Evolutionary conservation across 2,329 filamentous ascomycete genomes (phyloP), one percentile per base, ranked within the genome.

Genomic region (Neurospora sp.): DNA sequence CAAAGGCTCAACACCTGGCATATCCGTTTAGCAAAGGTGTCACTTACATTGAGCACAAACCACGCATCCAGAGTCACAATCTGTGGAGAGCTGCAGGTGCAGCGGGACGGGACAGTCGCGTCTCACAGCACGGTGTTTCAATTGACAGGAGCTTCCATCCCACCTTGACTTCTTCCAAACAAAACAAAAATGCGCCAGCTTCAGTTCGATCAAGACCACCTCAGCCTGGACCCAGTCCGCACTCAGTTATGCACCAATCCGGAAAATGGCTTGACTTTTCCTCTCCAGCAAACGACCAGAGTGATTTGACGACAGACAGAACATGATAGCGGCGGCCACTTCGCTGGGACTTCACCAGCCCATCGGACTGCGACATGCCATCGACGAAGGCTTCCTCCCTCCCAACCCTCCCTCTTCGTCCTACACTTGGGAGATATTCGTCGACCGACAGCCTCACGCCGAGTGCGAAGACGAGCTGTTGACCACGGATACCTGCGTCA

Each of bases 271-370:
- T 33, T 57, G 23, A 57, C 46, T 19, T 46, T 46, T 46, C n/a
- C 19, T 8, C 15, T 17, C 23, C 12, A 33, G 52, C 52, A 17
- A 17, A 19, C 23, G 40, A 67, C 12, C 67, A 69, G 68, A 52
- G 65, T 69, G 67, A 39, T 43, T 67, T 68, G 37, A 33, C 28
- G 38, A 23, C 43, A 17, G 43, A 65, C 17, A 66, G 28, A 12
- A 23, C 37, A 52, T 11, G 66, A 99, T 99, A 96, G 95, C 95
- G 75, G 89, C 91, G 78, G 88, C 97, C 81, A 92, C 89, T 80
- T 97, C 95, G 74, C 87, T 97, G 77, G 96, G 96, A 80, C 85
- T 97, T 77, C 95, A 98, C 83, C 89, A 91, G 82, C 94, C 96
- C 71, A 88, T 91, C 72, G 93, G 91, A 73, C 85, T 98, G 73